Conservation (phyloP, 495 filamentous ascomycete genomes). For the Pyrenula aspistea region DNA sequence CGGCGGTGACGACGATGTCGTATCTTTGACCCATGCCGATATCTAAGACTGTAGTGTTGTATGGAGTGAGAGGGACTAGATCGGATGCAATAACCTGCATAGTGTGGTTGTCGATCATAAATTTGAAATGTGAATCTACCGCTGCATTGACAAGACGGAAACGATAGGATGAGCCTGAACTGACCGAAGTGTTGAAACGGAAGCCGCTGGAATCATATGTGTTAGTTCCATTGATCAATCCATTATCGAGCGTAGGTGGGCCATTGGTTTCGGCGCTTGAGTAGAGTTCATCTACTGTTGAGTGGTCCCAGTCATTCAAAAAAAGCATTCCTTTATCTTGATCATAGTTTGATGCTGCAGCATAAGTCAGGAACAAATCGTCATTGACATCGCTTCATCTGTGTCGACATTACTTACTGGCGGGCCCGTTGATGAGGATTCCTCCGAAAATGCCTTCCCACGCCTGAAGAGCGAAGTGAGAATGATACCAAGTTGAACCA, state of each 20-base stretch:
- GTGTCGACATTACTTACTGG: too few species aligned
- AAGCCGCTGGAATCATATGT: slow-evolving; percentile 16
- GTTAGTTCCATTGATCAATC: slow-evolving; percentile 40
- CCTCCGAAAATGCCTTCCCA: slow-evolving; percentile 35
- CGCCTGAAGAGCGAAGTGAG: slow-evolving; percentile 41
- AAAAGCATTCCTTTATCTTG: too few species aligned
- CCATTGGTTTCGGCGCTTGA: slow-evolving; percentile 17
- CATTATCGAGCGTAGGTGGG: slow-evolving; percentile 29
- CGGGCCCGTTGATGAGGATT: slow-evolving; percentile 49
- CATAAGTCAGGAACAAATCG: too few species aligned
- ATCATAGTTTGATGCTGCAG: too few species aligned
- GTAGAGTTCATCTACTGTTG: slow-evolving; percentile 7
- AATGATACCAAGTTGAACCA: slow-evolving; percentile 53
- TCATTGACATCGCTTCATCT: too few species aligned
- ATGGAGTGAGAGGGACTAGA: slow-evolving; percentile 36
- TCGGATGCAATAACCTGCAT: slow-evolving; percentile 36
- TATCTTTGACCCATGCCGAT: slow-evolving; percentile 61
- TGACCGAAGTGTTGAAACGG: neutral
- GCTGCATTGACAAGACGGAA: slow-evolving; percentile 31
- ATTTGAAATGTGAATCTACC: slow-evolving; percentile 32
- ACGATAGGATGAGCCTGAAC: neutral
- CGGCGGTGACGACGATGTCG: slow-evolving; percentile 55
- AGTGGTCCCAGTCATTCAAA: too few species aligned
- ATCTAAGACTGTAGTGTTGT: slow-evolving; percentile 15
- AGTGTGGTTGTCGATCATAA: slow-evolving; percentile 35